These are phyloP conservation scores for Escovopsis sp. DNA, from an alignment of 2,329 filamentous ascomycete species.

Conservation along the genomic window DNA sequence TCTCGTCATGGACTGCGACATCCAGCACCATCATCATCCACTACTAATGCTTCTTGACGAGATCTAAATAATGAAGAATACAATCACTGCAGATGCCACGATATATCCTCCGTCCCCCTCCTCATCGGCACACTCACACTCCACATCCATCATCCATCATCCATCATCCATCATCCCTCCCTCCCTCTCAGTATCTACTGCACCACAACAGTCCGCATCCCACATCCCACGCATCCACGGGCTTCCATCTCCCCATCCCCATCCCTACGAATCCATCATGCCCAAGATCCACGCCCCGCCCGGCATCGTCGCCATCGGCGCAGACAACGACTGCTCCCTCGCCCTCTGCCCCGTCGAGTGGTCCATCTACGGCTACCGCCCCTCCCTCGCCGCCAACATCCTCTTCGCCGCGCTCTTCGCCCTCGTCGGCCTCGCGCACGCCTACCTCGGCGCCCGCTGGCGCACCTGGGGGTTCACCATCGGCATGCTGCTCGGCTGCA, in stretches of 20 bases:
- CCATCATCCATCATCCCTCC: too few species aligned
- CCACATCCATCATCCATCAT: too few species aligned
- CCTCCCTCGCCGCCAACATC: slow-evolving; percentile 38
- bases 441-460: slow-evolving; percentile 31
- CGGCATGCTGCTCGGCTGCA: slow-evolving; percentile 40
- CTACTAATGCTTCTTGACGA: too few species aligned
- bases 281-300: background rate
- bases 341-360: slow-evolving; percentile 30
- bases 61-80: too few species aligned
- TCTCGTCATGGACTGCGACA: too few species aligned
- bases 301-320: slow-evolving; percentile 25
- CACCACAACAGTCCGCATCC: background rate
- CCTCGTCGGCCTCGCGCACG: slow-evolving; percentile 25
- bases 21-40: too few species aligned
- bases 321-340: slow-evolving; percentile 31
- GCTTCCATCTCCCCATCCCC: too few species aligned
- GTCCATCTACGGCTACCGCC: slow-evolving; percentile 39
- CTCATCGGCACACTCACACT: too few species aligned
- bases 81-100: too few species aligned
- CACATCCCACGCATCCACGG: background rate
- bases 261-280: background rate
- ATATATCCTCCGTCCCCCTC: too few species aligned
- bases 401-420: slow-evolving; percentile 36
- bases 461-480: slow-evolving; percentile 32
- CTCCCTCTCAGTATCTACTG: too few species aligned